Conservation (phyloP, 2,329 filamentous ascomycete species). For the Pleomassaria siparia region DNA sequence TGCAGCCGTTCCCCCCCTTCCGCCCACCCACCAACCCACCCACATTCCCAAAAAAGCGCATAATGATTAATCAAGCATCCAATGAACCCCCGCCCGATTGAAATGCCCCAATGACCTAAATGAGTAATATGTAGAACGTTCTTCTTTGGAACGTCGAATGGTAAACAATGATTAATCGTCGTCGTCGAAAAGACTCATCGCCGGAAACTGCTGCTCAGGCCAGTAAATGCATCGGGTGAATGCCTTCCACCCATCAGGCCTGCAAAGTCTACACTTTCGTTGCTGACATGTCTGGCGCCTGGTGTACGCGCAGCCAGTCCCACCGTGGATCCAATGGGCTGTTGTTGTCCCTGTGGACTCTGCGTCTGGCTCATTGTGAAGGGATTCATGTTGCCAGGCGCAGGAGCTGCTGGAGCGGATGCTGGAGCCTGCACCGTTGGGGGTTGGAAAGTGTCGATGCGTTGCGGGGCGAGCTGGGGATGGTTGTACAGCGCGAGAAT, state of each 20-base stretch:
- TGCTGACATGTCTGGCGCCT: constrained; percentile 55
- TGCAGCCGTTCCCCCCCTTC: too few relatives aligned
- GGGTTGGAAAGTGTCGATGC: constrained; percentile 39
- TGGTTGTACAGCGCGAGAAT: constrained; percentile 76
- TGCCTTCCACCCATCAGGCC: constrained; percentile 68
- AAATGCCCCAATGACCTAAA: too few relatives aligned
- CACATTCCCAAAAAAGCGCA: too few relatives aligned
- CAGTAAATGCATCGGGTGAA: constrained; percentile 78
- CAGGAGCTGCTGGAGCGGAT: constrained; percentile 24
- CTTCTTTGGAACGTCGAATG: too few relatives aligned
- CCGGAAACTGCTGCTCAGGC: constrained; percentile 62
- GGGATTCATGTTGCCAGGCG: constrained; percentile 58
- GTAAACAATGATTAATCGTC: too few relatives aligned
- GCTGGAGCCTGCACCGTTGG: constrained; percentile 26
- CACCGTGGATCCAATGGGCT: constrained; percentile 13
- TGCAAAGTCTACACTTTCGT: constrained; percentile 68
- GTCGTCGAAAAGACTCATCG: constrained; percentile 21
- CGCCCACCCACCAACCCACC: too few relatives aligned
- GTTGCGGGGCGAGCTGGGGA: constrained; percentile 53
- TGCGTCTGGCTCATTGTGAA: constrained; percentile 44
- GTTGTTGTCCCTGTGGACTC: constrained; percentile 27
- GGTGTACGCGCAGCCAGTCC: constrained; percentile 19
- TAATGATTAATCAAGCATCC: too few relatives aligned
- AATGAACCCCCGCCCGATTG: too few relatives aligned
- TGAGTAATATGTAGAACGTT: too few relatives aligned